Base-by-base conservation (phyloP, 2,329 filamentous ascomycete species). In the Penicillium sp. region DNA sequence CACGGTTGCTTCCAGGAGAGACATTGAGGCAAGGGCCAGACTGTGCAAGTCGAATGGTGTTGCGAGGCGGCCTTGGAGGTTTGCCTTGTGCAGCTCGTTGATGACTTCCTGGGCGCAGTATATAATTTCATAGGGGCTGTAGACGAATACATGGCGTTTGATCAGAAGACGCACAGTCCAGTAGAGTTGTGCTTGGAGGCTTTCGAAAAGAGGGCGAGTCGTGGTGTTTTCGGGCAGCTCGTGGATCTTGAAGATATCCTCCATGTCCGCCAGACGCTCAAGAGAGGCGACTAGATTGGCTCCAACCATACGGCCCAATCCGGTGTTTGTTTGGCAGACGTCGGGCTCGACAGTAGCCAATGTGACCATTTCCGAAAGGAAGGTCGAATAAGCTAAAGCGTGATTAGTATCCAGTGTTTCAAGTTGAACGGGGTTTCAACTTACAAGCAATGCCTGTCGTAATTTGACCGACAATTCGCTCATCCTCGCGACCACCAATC, bases 31-130 rank as follows among this genome's bases (percentile, higher is more conserved):
- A 26, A 76, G 56, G 5, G 71, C 69, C 15, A 76, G 54, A 39
- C 71, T 72, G 54, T 75, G 73, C 21, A 74, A 54, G 46, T 76
- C 73, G 43, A 76, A 73, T 2, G 73, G 74, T 0, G 73, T 74
- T 2, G 66, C 37, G 24, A 65, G 61, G 24, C 69, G 65, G 49
- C 60, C 54, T 46, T 69, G 54, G 20, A 65, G 46, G 7, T 61
- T 64, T 9, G 66, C 61, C 39, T 70, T 74, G 60, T 71, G 66
- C 50, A 76, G 55, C 54, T 75, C 69, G 39, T 74, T 71, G 49
- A 75, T 60, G 7, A 75, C 60, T 36, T 73, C 71, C 51, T 72
- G 65, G 1, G 72, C 72, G 30, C 68, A 67, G 50, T 72, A 71
- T 20, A 76, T 66, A 13, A 76, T 69, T 34, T 76, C 74, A 40